Base-by-base conservation (phyloP, 371 early-diverging fungal genomes). In the Fennellomyces sp. region DNA sequence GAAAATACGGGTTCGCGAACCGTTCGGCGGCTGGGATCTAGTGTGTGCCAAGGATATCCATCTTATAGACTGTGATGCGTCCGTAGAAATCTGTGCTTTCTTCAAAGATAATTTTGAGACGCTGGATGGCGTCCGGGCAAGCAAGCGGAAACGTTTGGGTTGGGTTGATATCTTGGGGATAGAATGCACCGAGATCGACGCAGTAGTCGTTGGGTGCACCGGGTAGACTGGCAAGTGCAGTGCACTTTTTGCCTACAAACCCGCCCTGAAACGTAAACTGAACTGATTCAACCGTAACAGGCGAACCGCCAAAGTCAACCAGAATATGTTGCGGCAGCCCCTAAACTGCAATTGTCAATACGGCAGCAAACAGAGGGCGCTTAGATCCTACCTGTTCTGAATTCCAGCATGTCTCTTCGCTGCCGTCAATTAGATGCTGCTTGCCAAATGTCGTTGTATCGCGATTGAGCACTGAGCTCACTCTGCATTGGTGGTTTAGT, bases 401-500 rank as follows among this genome's bases (percentile, higher is more conserved):
- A 79, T 95, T 96, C 97, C 97, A 97, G 74, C 97, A 97, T 0
- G 96, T 95, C 58, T 94, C 94, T 41, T 70, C 76, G 63, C 69
- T 82, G 26, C 85, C 82, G 69, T 96, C 96, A 21, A 85, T 85
- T 36, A 97, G 73, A 70, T 83, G 74, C 59, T 94, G 87, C 60
- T 94, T 94, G 47, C 96, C 97, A 64, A 83, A 94, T 42, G 79
- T 83, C 17, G 76, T 68, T 0, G 78, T 77, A 66, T 97, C 94
- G 47, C 88, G 82, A 76, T 93, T 92, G 45, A 93, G 80, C 13
- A 94, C 94, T 1, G 97, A 96, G 79, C 92, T 92, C 23, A 95
- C 95, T 65, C 94, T 94, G 63, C 26, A n/a, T 54, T 12, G 17
- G 60, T 17, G 17, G 30, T 7, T 12, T 27, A 19, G 21, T 23